Percentiles rank a stretch among this genome's conserved stretches.
Conservation (phyloP, 192 early-diverging fungal species). For the Chytriomyces hyalinus region DNA sequence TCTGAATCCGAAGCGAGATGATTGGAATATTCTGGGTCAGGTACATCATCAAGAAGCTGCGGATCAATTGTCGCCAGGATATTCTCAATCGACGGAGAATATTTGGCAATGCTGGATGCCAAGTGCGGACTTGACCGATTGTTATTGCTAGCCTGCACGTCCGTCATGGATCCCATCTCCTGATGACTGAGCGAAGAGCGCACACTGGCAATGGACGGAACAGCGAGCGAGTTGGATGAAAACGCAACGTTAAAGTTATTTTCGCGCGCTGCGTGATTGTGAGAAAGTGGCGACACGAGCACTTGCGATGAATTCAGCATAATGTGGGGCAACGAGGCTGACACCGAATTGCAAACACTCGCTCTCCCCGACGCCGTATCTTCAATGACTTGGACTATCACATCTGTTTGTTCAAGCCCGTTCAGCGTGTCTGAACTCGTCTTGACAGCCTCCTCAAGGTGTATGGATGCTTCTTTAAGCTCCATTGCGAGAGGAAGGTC, state of each 20-base stretch:
- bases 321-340: neutral
- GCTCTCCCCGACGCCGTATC: neutral
- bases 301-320: neutral
- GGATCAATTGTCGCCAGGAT: slow-evolving; percentile 31
- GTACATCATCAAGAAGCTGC: slow-evolving; percentile 46
- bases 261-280: neutral
- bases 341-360: too few species aligned
- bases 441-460: neutral
- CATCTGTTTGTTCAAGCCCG: neutral
- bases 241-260: neutral
- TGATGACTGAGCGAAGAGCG: slow-evolving; percentile 26
- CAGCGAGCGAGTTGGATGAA: neutral
- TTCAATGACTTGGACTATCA: neutral
- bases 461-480: neutral
- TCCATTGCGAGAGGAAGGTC: neutral
- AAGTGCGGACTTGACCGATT: neutral
- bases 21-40: slow-evolving; percentile 42
- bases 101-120: neutral
- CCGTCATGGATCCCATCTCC: neutral
- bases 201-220: slow-evolving; percentile 10
- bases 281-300: neutral
- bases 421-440: slow-evolving; percentile 7
- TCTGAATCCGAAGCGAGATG: slow-evolving; percentile 19
- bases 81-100: neutral
- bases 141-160: neutral